phyloP scores from a whole-genome alignment of 1,284 basidiomycete genomes.

The Ceratobasidium sp. region DNA sequence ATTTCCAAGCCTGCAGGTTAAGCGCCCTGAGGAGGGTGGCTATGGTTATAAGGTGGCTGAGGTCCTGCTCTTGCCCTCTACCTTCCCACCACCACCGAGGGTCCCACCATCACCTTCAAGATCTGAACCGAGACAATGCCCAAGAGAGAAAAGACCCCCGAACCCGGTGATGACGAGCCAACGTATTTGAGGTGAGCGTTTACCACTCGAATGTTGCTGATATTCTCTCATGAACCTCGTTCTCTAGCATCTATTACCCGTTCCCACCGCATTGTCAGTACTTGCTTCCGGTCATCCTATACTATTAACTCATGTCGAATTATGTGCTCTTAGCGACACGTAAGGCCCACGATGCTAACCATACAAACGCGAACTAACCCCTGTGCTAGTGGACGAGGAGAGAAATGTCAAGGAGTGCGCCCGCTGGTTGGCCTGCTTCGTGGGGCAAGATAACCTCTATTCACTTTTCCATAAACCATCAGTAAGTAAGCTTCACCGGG shows the following conservation, averaged over 20 bases:
- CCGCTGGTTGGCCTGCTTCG: constrained; percentile 34
- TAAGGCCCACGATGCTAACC: background rate
- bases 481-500: background rate
- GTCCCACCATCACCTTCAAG: background rate
- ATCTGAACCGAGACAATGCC: background rate
- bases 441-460: constrained; percentile 28
- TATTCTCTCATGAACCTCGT: background rate
- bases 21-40: constrained; percentile 13
- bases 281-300: background rate
- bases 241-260: constrained; percentile 28
- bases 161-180: constrained; percentile 31
- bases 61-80: constrained; percentile 25
- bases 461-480: constrained; percentile 29
- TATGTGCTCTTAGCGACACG: constrained; percentile 12
- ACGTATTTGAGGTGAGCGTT: constrained; percentile 30
- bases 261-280: constrained; percentile 22
- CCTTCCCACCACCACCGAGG: constrained; percentile 16
- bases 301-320: background rate
- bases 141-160: constrained; percentile 39
- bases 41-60: constrained; percentile 30
- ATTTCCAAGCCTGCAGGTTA: too few species aligned
- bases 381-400: constrained; percentile 19
- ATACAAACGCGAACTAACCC: background rate
- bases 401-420: constrained; percentile 15
- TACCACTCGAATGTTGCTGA: background rate